Evolutionary conservation across 345 rosid genomes (phyloP).

Genomic region (Lepidium aucheri): DNA sequence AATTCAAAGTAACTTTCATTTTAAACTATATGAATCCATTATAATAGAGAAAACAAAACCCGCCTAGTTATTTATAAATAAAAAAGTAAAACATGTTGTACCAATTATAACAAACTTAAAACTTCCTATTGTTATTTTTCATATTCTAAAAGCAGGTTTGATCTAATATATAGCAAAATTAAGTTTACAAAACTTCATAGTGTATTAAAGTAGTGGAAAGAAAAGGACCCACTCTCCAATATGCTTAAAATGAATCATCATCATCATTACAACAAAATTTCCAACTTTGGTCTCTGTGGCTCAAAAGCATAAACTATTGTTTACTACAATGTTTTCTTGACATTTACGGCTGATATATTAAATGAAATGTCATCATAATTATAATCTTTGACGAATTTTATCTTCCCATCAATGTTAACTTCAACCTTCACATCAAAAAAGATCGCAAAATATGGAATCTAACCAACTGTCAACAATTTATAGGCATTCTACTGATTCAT

Average conservation of each 20-base stretch:
- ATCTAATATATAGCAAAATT: background rate
- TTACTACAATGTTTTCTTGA: slow-evolving; percentile 16
- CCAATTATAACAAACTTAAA: background rate
- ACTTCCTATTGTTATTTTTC: background rate
- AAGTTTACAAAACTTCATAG: slow-evolving; percentile 4
- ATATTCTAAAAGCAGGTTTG: background rate
- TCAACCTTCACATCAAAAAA: background rate
- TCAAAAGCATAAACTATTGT: slow-evolving; percentile 22
- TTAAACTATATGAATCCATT: no score
- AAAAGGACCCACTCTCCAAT: slow-evolving; percentile 28
- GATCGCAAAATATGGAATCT: background rate
- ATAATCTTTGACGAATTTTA: slow-evolving; percentile 16
- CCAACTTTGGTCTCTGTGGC: slow-evolving; percentile 17
- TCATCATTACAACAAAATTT: slow-evolving; percentile 15
- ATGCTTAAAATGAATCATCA: slow-evolving; percentile 20
- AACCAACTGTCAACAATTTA: background rate
- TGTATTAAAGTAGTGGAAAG: slow-evolving; percentile 19
- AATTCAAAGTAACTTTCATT: no score
- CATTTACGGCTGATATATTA: slow-evolving; percentile 11
- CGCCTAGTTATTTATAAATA: no score
- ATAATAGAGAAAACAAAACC: no score
- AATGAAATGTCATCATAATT: slow-evolving; percentile 21
- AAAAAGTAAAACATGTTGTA: background rate
- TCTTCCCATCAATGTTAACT: slow-evolving; percentile 9
- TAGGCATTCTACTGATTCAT: background rate